Conservation (phyloP, 768 basidiomycete genomes). For the Leccinum subtestaceum region DNA sequence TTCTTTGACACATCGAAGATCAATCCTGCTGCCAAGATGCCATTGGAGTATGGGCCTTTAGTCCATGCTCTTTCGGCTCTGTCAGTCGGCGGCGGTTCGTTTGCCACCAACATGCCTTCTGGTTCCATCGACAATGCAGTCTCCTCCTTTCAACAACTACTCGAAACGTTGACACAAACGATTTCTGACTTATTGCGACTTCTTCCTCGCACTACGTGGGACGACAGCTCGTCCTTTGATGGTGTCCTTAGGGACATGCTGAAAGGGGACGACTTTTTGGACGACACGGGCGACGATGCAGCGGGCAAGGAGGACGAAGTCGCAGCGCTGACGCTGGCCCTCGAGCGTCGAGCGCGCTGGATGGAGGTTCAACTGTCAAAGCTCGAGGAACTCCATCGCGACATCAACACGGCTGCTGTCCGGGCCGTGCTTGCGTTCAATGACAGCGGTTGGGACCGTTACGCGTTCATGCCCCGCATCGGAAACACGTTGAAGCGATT, state of each 20-base stretch:
- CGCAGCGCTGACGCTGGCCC: conserved; percentile 74
- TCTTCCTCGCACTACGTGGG: conserved; percentile 86
- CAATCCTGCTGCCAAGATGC: conserved; percentile 74
- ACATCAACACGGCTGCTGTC: conserved; percentile 87
- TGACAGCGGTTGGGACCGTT: conserved; percentile 80
- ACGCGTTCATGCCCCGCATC: conserved; percentile 64
- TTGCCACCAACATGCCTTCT: conserved; percentile 74
- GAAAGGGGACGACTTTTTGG: conserved; percentile 83
- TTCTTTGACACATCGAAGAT: conserved; percentile 74
- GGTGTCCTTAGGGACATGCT: conserved; percentile 85
- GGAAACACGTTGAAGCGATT: conserved; percentile 68
- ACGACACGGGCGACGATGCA: conserved; percentile 65
- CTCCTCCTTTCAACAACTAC: conserved; percentile 82
- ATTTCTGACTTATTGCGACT: conserved; percentile 84
- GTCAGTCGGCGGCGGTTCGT: conserved; percentile 82
- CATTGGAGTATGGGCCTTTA: conserved; percentile 79
- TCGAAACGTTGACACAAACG: conserved; percentile 87
- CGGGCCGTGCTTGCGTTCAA: conserved; percentile 80
- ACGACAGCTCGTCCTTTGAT: conserved; percentile 86
- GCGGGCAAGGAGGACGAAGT: conserved; percentile 79
- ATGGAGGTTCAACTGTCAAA: conserved; percentile 91
- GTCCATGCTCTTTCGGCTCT: conserved; percentile 84
- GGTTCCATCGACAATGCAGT: conserved; percentile 91
- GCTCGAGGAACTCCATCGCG: conserved; percentile 83
- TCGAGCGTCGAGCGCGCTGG: conserved; percentile 89